Base-by-base conservation (phyloP, 164 flowering plant species). In the Macadamia tetraphylla region DNA sequence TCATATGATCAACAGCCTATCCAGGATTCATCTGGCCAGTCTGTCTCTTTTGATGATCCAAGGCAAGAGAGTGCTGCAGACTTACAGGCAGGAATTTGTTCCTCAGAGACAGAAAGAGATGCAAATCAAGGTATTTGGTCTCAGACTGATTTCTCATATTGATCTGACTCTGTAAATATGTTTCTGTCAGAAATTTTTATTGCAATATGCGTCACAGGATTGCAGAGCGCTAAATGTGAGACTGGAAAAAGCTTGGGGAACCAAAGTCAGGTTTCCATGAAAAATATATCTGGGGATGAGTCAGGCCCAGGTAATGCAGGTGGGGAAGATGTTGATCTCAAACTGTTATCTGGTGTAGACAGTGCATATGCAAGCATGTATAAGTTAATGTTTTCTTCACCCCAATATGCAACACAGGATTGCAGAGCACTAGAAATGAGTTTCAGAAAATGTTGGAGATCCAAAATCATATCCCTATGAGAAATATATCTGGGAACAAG, bases 11-110 rank as follows among this genome's bases (percentile, higher is more conserved):
- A 73, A 64, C 69, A 68, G 18, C 40, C 48, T 29, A 49, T 60
- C 32, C 67, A 60, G 53, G 72, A 76, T 48, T 51, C 55, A 51
- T 67, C 82, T 61, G 62, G 56, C 17, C 73, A 62, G 14, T 67
- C 74, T 68, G 76, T 44, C 53, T 52, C 58, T 57, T 58, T 29
- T 29, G 73, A 67, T 49, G 74, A 70, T 65, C 63, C 69, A 67
- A 63, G 46, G 61, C 64, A 35, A 67, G 68, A 52, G 49, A 66
- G 63, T 62, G 70, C 71, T 69, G 67, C 81, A 67, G 79, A 78
- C 44, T 42, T 65, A 63, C 73, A 71, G 32, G 67, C 63, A 32
- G 77, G 74, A 49, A 53, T 48, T 67, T 68, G 69, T 69, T 67
- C 75, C 35, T 51, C 59, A 6, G 71, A 55, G 62, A 58, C 66